Conservation (phyloP, 2,329 filamentous ascomycete genomes). For the Colletotrichum tabaci region DNA sequence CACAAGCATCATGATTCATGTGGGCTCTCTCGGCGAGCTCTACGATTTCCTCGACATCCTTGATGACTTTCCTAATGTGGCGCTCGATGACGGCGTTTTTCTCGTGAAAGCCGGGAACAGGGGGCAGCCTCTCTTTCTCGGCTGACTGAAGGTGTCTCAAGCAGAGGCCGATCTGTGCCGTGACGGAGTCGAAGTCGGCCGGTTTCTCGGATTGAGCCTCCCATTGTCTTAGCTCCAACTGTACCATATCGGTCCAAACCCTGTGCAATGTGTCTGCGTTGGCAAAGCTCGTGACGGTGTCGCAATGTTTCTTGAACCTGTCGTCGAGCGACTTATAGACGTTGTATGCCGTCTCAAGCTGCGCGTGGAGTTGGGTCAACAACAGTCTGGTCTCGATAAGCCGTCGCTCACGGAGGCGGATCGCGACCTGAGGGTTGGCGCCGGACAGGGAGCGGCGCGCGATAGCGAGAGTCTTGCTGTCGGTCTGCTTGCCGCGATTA, state of each 20-base stretch:
- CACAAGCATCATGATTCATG: conserved; percentile 11
- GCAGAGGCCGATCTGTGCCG: conserved; percentile 23
- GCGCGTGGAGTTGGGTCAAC: conserved; percentile 17
- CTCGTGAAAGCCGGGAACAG: background rate
- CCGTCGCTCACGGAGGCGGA: conserved; percentile 9
- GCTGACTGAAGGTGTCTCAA: conserved; percentile 23
- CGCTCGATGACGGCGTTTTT: background rate
- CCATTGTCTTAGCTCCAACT: conserved; percentile 3
- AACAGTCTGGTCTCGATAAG: conserved; percentile 24
- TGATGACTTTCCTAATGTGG: conserved; percentile 24
- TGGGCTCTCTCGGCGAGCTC: conserved; percentile 9
- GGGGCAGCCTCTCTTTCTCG: background rate
- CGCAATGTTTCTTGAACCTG: conserved; percentile 4
- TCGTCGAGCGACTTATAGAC: conserved; percentile 9
- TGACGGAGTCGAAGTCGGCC: background rate
- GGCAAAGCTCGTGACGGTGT: conserved; percentile 4
- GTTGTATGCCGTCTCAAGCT: conserved; percentile 28
- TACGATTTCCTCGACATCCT: conserved; percentile 22
- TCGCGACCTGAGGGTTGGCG: background rate
- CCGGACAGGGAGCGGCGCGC: background rate
- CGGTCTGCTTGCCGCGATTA: background rate
- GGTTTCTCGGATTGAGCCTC: background rate
- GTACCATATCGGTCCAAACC: conserved; percentile 29
- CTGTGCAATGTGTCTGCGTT: conserved; percentile 16
- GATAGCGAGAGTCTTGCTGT: background rate